Percentiles rank a stretch among this genome's conserved stretches.
Evolutionary conservation across 2,329 filamentous ascomycete species (phyloP).

Genomic region (Samsoniella hepiali): DNA sequence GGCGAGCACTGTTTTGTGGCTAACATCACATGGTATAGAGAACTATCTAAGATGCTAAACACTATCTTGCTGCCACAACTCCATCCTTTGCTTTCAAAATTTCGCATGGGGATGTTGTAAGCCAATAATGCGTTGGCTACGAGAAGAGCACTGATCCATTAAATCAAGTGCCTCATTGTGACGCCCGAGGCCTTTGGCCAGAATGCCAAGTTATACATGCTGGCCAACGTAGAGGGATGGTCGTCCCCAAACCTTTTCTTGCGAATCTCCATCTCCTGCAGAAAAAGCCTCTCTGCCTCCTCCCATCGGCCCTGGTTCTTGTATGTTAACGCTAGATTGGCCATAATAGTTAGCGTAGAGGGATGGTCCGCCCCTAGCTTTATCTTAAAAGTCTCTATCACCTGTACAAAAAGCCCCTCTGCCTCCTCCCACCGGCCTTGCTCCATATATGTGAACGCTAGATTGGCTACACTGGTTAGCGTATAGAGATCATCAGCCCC

Average conservation of each 20-base stretch:
- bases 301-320: too few species aligned
- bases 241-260: constrained; percentile 20
- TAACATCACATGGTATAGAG: not conserved
- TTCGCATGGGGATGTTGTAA: not conserved
- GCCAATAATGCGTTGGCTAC: not conserved
- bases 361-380: too few species aligned
- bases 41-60: not conserved
- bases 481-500: too few species aligned
- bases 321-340: too few species aligned
- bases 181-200: too few species aligned
- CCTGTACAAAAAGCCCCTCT: too few species aligned
- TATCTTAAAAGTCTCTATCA: too few species aligned
- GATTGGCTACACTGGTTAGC: too few species aligned
- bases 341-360: too few species aligned
- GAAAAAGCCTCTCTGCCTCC: constrained; percentile 4
- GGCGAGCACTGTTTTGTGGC: not conserved
- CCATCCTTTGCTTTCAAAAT: rapidly evolving
- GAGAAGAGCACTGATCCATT: not conserved
- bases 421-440: too few species aligned
- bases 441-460: too few species aligned
- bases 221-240: constrained; percentile 9
- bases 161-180: not conserved
- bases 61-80: not conserved
- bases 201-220: too few species aligned
- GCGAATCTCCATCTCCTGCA: constrained; percentile 13